These are phyloP conservation scores for Aspergillus cristatus DNA, from an alignment of 495 filamentous ascomycete species.

Conservation along the genomic window DNA sequence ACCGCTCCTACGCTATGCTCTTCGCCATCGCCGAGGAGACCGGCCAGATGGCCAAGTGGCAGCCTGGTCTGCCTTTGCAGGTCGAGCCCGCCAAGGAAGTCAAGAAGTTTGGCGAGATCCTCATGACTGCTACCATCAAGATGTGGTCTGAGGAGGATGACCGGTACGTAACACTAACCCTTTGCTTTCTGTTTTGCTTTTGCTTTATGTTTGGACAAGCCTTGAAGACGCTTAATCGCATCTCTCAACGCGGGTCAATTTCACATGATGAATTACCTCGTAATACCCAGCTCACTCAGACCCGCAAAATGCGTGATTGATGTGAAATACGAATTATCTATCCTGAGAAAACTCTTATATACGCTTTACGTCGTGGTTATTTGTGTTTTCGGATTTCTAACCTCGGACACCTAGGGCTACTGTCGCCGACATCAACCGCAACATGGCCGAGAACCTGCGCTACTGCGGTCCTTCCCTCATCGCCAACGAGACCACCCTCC, in stretches of 20 bases:
- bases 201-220: conserved; percentile 6
- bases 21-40: conserved; percentile 79
- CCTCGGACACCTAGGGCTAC: conserved; percentile 49
- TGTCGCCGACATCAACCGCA: conserved; percentile 92
- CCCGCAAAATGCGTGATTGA: conserved; percentile 68
- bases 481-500: conserved; percentile 49
- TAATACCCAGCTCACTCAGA: conserved; percentile 99
- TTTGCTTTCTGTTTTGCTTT: conserved; percentile 8
- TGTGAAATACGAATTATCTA: conserved; percentile 74
- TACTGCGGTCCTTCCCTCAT: conserved; percentile 84
- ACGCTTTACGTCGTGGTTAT: conserved; percentile 6
- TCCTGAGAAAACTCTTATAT: conserved; percentile 17
- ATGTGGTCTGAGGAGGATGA: conserved; percentile 86
- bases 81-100: conserved; percentile 67
- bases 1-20: conserved; percentile 86
- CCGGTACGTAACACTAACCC: conserved; percentile 53
- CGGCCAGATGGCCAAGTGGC: conserved; percentile 71
- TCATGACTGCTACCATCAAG: conserved; percentile 73
- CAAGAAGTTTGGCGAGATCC: conserved; percentile 76
- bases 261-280: conserved; percentile 77
- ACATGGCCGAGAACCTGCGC: conserved; percentile 86
- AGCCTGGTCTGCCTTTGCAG: conserved; percentile 77
- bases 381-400: conserved; percentile 27
- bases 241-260: not conserved
- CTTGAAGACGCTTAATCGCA: not conserved